These are phyloP conservation scores for Mycena floridula DNA, from an alignment of 768 basidiomycete genomes.

Conservation along the genomic window DNA sequence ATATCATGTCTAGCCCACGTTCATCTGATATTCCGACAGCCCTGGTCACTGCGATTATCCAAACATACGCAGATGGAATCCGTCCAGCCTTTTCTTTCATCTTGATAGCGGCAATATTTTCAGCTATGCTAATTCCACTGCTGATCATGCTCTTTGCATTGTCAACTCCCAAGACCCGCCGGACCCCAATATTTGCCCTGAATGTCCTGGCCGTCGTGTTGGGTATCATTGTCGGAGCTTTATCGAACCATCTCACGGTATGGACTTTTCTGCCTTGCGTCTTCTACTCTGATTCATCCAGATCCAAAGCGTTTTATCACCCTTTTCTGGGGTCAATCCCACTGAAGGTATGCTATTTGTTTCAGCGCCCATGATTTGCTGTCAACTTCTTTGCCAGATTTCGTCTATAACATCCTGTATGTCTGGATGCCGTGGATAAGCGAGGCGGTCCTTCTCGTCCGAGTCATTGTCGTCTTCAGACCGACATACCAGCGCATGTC, in stretches of 20 bases:
- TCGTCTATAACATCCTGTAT: no score
- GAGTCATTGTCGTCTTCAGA: no score
- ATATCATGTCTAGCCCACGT: neutral
- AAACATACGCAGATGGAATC: neutral
- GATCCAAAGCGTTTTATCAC: no score
- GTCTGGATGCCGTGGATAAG: no score
- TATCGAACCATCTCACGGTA: conserved; percentile 5
- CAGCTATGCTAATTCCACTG: conserved; percentile 24
- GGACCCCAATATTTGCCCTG: conserved; percentile 24
- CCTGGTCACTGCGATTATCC: conserved; percentile 8
- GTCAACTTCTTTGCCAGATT: no score
- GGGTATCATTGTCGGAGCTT: conserved; percentile 18
- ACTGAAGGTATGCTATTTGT: no score
- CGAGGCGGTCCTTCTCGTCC: no score
- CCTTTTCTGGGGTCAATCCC: no score
- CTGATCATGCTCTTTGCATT: conserved; percentile 25
- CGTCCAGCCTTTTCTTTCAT: conserved; percentile 13
- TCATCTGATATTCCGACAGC: conserved; percentile 16
- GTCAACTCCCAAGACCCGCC: conserved; percentile 19
- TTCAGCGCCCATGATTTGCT: no score
- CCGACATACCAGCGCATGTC: no score
- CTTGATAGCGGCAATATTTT: conserved; percentile 22
- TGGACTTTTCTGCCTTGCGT: neutral
- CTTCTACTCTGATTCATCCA: no score
- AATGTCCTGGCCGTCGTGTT: conserved; percentile 22